Evolutionary conservation across 2,329 filamentous ascomycete genomes (phyloP).

Genomic region (Trichoderma brevicompactum): DNA sequence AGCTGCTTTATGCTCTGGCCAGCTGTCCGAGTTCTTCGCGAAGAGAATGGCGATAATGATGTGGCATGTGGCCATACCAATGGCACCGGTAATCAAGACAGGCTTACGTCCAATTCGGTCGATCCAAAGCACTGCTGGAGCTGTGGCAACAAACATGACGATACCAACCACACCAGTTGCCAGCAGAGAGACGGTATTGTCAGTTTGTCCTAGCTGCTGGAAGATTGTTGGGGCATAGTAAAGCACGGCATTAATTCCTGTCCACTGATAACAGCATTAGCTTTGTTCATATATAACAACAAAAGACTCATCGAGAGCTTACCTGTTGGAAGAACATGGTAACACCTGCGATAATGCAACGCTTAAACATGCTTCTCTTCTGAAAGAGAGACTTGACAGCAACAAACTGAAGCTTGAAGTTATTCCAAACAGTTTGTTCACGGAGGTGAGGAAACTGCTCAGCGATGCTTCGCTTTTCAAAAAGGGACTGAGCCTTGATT

Average conservation of each 20-base stretch:
- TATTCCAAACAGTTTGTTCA: slow-evolving; percentile 64
- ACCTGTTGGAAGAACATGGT: slow-evolving; percentile 63
- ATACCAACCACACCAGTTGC: slow-evolving; percentile 75
- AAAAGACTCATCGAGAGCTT: not conserved
- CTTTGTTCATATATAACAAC: no score
- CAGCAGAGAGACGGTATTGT: slow-evolving; percentile 59
- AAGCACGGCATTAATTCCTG: slow-evolving; percentile 61
- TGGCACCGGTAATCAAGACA: slow-evolving; percentile 64
- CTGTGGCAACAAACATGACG: slow-evolving; percentile 69
- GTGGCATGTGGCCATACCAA: slow-evolving; percentile 72
- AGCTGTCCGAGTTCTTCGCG: slow-evolving; percentile 64
- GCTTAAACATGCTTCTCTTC: slow-evolving; percentile 72
- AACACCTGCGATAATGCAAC: slow-evolving; percentile 65
- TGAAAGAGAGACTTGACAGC: slow-evolving; percentile 79
- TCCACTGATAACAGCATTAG: slow-evolving; percentile 33
- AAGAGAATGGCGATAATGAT: slow-evolving; percentile 73
- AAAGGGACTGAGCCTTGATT: slow-evolving; percentile 77
- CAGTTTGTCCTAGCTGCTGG: slow-evolving; percentile 62
- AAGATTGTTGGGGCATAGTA: slow-evolving; percentile 77
- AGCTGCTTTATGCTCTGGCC: slow-evolving; percentile 59
- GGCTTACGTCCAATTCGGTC: slow-evolving; percentile 68
- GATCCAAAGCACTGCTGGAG: slow-evolving; percentile 68
- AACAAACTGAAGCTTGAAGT: slow-evolving; percentile 74
- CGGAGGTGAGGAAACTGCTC: slow-evolving; percentile 70
- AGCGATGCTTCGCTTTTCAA: slow-evolving; percentile 69